phyloP scores from a whole-genome alignment of 1,284 basidiomycete species.

The Meripilus lineatus region DNA sequence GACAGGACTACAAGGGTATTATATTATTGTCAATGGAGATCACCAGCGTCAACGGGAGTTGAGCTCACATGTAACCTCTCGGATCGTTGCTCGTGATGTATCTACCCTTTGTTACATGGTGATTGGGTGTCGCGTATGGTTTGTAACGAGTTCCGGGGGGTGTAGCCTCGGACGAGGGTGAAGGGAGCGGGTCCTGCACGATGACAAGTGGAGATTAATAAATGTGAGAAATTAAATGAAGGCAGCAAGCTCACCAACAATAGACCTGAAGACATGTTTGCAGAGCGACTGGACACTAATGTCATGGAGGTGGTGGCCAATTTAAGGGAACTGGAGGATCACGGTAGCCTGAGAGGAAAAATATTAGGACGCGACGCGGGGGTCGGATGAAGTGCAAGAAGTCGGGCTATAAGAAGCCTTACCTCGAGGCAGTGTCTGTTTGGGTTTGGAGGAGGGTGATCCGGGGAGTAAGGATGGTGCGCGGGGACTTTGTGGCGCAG shows the following conservation, averaged over 20 bases:
- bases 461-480: too few species aligned
- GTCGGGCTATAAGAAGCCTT: too few species aligned
- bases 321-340: constrained; percentile 3
- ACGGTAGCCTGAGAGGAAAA: too few species aligned
- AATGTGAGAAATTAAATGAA: not conserved
- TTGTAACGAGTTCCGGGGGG: constrained; percentile 53
- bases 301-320: constrained; percentile 18
- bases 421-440: too few species aligned
- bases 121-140: constrained; percentile 70
- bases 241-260: constrained; percentile 21
- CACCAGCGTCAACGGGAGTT: not conserved
- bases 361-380: too few species aligned
- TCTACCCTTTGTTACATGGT: constrained; percentile 78
- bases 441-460: too few species aligned
- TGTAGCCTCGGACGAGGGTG: constrained; percentile 34
- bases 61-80: constrained; percentile 74
- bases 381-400: too few species aligned
- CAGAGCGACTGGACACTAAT: constrained; percentile 23
- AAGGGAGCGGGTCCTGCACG: constrained; percentile 45
- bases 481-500: not conserved
- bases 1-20: constrained; percentile 52
- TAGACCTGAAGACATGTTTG: constrained; percentile 27
- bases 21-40: not conserved
- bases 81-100: constrained; percentile 86
- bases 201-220: constrained; percentile 3